Evolutionary conservation across 2,329 filamentous ascomycete species (phyloP).

Genomic region (Alternaria triticimaculans): DNA sequence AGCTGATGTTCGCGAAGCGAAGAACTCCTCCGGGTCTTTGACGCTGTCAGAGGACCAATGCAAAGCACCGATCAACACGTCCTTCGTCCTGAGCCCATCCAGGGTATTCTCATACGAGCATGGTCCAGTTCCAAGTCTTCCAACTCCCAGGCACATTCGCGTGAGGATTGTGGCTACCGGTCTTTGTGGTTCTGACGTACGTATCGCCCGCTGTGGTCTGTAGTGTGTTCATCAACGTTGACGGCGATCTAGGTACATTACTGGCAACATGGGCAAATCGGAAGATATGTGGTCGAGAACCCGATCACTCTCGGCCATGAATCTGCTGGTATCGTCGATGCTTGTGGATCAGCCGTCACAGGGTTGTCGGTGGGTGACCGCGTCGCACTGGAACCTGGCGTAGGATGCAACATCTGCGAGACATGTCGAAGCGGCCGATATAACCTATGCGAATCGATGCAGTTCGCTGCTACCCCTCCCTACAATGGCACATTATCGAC

Average conservation of each 20-base stretch:
- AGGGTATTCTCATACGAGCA: not conserved
- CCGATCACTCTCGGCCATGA: not conserved
- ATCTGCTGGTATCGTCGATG: not conserved
- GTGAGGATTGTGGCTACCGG: not conserved
- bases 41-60: rapidly evolving
- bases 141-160: not conserved
- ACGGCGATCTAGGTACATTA: not conserved
- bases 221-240: not conserved
- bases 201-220: not conserved
- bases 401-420: not conserved
- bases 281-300: not conserved
- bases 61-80: not conserved
- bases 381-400: not conserved
- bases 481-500: not conserved
- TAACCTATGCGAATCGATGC: not conserved
- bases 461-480: not conserved
- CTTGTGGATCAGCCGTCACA: not conserved
- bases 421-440: not conserved
- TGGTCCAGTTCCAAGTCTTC: not conserved
- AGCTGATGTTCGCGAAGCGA: not conserved
- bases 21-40: not conserved
- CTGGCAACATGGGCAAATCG: not conserved
- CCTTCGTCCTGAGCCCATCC: not conserved
- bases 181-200: not conserved
- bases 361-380: not conserved